Conservation (phyloP, 106 monocot species). For the Amphibolis antarctica region DNA sequence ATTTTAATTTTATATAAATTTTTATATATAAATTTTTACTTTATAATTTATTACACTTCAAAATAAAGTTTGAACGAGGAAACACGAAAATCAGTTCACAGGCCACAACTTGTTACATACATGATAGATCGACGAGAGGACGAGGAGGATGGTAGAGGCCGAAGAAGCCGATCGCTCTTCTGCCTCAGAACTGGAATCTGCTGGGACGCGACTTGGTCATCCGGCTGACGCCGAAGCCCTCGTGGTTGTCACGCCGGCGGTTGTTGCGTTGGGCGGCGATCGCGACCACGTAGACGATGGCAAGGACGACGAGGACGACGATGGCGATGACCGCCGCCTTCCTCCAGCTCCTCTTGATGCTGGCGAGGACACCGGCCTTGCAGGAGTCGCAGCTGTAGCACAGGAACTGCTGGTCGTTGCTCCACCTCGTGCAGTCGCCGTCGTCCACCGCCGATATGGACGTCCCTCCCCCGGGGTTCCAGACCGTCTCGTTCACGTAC, state of each 20-base stretch:
- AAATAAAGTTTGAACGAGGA: too few relatives aligned
- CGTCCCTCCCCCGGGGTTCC: constrained; percentile 18
- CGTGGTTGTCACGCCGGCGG: constrained; percentile 18
- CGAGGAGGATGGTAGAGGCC: too few relatives aligned
- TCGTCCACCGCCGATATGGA: constrained; percentile 12
- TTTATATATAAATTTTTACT: too few relatives aligned
- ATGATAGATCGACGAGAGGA: too few relatives aligned
- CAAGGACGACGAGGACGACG: constrained; percentile 10
- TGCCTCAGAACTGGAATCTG: constrained; percentile 44
- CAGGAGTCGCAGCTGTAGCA: constrained; percentile 30
- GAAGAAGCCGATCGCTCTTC: too few relatives aligned
- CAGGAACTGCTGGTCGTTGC: constrained; percentile 57
- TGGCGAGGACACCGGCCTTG: constrained; percentile 19
- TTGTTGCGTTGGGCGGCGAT: constrained; percentile 8
- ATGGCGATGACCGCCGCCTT: constrained; percentile 12
- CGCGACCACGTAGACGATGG: constrained; percentile 9
- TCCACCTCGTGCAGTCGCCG: constrained; percentile 55
- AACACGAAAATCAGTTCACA: too few relatives aligned
- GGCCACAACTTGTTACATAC: too few relatives aligned
- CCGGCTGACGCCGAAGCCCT: constrained; percentile 32
- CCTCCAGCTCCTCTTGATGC: constrained; percentile 16
- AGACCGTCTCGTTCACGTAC: constrained; percentile 67
- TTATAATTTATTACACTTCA: too few relatives aligned
- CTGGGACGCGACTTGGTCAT: constrained; percentile 67
- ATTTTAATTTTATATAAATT: too few relatives aligned